These are phyloP conservation scores for Ophiostoma quercus DNA, from an alignment of 2,329 filamentous ascomycete genomes.

Conservation along the genomic window DNA sequence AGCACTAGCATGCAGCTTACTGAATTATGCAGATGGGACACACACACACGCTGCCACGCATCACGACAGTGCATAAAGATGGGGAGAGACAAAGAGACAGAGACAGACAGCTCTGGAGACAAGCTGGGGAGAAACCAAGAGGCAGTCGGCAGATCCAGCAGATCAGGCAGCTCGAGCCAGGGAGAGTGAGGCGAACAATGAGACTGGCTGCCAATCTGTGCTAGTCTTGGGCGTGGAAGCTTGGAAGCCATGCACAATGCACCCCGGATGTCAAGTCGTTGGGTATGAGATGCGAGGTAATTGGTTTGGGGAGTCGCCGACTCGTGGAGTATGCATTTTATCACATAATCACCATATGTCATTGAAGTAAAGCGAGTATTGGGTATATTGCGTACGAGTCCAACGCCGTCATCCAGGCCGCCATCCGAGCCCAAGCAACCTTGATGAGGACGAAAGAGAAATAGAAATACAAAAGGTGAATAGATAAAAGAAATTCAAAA, in stretches of 20 bases:
- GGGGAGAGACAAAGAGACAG: not conserved
- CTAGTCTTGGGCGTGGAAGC: not conserved
- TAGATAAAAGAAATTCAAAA: not conserved
- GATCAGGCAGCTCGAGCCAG: not conserved
- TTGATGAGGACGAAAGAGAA: not conserved
- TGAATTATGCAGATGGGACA: not conserved
- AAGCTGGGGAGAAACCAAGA: not conserved
- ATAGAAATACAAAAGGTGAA: not conserved
- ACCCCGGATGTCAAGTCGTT: conserved; percentile 11
- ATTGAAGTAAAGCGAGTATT: not conserved
- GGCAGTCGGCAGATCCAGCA: not conserved
- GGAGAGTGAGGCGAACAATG: not conserved
- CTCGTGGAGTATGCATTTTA: not conserved
- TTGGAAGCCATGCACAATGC: not conserved
- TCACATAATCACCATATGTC: not conserved
- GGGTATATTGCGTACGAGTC: not conserved
- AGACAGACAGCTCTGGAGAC: not conserved
- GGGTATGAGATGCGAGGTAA: not conserved
- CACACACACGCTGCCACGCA: not conserved
- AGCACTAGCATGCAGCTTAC: not conserved
- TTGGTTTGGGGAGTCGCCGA: not conserved
- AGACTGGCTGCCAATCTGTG: not conserved
- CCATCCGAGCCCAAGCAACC: not conserved
- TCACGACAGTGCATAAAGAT: not conserved
- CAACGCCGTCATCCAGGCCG: not conserved